Base-by-base conservation (phyloP, 345 rosid genomes). In the Barbarea vulgaris region DNA sequence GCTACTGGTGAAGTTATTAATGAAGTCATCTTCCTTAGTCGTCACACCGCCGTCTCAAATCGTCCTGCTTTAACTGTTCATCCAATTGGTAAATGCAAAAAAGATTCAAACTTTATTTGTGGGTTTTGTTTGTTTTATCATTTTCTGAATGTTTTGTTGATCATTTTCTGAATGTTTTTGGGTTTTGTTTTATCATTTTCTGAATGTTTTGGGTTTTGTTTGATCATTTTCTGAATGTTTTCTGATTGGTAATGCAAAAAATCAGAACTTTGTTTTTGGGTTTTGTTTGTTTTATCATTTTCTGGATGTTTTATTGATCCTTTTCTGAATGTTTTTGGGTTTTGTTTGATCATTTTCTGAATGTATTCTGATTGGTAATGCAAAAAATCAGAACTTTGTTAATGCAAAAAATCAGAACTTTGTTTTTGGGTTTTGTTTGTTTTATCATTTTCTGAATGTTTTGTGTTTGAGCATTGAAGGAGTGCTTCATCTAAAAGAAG, bases 31-130 rank as follows among this genome's bases (percentile, higher is more conserved):
- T 91, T 94, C 85, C 82, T 94, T 72, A 91, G 98, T 83, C 88
- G 84, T 73, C 98, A 91, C 84, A 87, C 95, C 22, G 98, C 98
- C 59, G 97, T 83, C 15, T 91, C 97, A 3, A 89, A 87, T 60
- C 93, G 98, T 7, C 97, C 98, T 1, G 95, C 98, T 24, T 84
- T 91, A 7, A 94, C 98, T 17, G 64, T 94, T 74, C 98, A 94
- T 17, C 97, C 98, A 0, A 94, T 85, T 34, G 98, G 98, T 91
- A 77, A 77, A 13, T 24, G 55, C 54, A 24, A n/a, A 28, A 50
- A 64, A 46, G 33, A 57, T 46, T 2, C 9, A 3, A 58, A 66
- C 28, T 72, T 77, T 77, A 2, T 0, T 7, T 18, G 1, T 54
- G 74, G 77, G 68, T 59, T 36, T 69, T 17, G 15, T 75, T 64